Evolutionary conservation across 2,329 filamentous ascomycete genomes (phyloP), one percentile per base, ranked within the genome.

Genomic region (Penicillium sp.): DNA sequence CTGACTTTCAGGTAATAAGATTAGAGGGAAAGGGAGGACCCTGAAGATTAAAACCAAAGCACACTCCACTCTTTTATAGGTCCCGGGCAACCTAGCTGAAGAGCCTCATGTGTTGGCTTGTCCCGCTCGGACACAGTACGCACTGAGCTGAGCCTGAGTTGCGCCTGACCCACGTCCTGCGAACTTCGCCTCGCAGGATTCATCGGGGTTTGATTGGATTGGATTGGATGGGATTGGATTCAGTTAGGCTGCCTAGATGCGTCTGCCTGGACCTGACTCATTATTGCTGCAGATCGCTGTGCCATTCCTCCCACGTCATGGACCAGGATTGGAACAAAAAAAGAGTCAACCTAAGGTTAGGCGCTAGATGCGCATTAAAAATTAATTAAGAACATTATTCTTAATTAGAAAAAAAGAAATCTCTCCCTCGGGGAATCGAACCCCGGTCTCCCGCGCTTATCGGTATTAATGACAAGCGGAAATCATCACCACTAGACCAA

Each of bases 371-470:
- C 4, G 19, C 5, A 12, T 35, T 8, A 27, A 27, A 27, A 27
- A 21, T 13, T 15, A 4, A 23, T 23, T 23, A 23, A 2, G 21
- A 23, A 3, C 21, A n/a, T n/a, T n/a, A n/a, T n/a, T n/a, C n/a
- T n/a, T n/a, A n/a, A n/a, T n/a, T n/a, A n/a, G n/a, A n/a, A n/a
- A 23, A 62, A 65, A 65, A 62, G 53, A 48, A 53, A 61, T 45
- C 65, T 68, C 65, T 69, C 66, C 64, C 66, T 70, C 66, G 68
- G 68, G 68, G 66, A 71, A 69, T 71, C 66, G 69, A 71, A 71
- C 68, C 69, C 69, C 67, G 69, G 69, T 71, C 68, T 70, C 68
- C 69, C 69, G 68, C 67, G 68, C 65, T 66, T 68, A 62, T 64
- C 62, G 54, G 57, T 61, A 3, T 65, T 61, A 50, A 61, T 66